Evolutionary conservation across 129 eudicot species (phyloP).

Genomic region (Cynara cardunculus): DNA sequence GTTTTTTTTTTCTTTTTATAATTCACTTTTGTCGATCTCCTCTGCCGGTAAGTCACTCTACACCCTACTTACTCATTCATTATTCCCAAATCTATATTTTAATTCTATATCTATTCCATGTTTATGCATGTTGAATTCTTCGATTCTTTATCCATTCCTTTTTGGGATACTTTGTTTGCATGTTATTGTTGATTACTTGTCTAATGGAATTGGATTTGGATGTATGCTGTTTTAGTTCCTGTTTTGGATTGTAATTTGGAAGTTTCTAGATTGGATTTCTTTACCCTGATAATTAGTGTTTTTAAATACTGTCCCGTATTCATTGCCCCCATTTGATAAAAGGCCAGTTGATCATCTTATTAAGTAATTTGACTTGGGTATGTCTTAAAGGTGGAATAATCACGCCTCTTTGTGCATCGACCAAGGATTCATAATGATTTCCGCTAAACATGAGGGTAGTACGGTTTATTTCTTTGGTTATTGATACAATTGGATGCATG

Average conservation of each 20-base stretch:
- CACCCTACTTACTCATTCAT: not conserved
- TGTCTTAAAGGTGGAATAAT: not conserved
- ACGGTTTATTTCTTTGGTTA: not conserved
- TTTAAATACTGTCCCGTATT: not conserved
- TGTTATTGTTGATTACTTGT: conserved; percentile 7
- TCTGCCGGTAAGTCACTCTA: conserved; percentile 12
- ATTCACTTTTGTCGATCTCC: not conserved
- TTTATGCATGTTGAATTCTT: conserved; percentile 18
- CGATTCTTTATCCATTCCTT: not conserved
- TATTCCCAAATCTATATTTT: not conserved
- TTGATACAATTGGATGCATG: not conserved
- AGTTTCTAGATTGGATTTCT: conserved; percentile 15
- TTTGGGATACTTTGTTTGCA: not conserved
- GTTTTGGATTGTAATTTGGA: conserved; percentile 2
- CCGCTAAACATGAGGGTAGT: not conserved
- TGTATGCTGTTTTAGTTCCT: not conserved
- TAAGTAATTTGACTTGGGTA: not conserved
- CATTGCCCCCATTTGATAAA: not conserved
- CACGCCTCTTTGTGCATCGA: not conserved
- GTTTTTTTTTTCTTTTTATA: not conserved
- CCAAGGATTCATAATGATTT: not conserved
- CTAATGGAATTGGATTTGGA: not conserved
- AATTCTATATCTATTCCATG: not conserved
- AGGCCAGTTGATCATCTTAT: not conserved
- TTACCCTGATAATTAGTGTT: not conserved